Conservation (phyloP, 768 basidiomycete genomes). For the Rhodocollybia butyracea region DNA sequence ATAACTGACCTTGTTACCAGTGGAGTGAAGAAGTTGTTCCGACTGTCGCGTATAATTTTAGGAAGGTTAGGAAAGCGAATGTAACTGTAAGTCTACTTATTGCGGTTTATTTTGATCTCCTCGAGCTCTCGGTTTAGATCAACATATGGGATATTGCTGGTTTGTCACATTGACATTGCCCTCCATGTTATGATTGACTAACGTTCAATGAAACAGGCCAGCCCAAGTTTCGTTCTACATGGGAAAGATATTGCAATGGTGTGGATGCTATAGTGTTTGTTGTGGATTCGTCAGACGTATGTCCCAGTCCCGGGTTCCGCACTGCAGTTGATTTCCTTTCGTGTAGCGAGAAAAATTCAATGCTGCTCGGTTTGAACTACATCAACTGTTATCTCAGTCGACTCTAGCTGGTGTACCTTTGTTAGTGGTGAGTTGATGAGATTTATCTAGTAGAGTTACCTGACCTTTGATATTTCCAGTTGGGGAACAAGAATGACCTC, state of each 20-base stretch:
- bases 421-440: slow-evolving; percentile 61
- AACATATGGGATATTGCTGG: slow-evolving; percentile 97
- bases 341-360: slow-evolving; percentile 76
- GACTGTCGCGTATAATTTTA: slow-evolving; percentile 90
- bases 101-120: too few relatives aligned
- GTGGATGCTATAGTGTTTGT: slow-evolving; percentile 93
- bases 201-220: slow-evolving; percentile 50
- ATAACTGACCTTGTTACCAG: slow-evolving; percentile 31
- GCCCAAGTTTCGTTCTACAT: slow-evolving; percentile 92
- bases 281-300: slow-evolving; percentile 86
- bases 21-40: slow-evolving; percentile 98
- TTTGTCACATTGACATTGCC: slow-evolving; percentile 27
- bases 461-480: slow-evolving; percentile 32
- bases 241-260: slow-evolving; percentile 92
- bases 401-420: slow-evolving; percentile 71
- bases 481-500: slow-evolving; percentile 93
- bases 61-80: slow-evolving; percentile 85
- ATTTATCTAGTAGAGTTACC: neutral
- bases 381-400: slow-evolving; percentile 69
- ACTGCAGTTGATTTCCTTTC: neutral
- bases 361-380: slow-evolving; percentile 79
- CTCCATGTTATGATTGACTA: slow-evolving; percentile 1
- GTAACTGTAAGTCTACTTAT: too few relatives aligned
- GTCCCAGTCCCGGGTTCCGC: slow-evolving; percentile 21
- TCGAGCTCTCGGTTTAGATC: too few relatives aligned